Base-by-base conservation (phyloP, 768 basidiomycete species). In the Boletus rubescentipes region DNA sequence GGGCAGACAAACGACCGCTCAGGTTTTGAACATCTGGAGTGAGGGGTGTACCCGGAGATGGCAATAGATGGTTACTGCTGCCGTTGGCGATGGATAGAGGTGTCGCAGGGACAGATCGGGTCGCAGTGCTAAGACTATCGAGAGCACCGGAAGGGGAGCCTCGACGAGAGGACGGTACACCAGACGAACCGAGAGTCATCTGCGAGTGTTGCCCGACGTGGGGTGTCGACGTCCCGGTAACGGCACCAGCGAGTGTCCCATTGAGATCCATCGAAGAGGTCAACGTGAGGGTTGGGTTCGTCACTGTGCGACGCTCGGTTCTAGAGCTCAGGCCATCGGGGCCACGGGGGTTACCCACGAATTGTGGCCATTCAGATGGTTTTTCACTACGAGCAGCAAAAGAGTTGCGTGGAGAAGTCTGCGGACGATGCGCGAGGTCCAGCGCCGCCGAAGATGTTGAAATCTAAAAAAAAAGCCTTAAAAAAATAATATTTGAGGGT, bases 321-420 rank as follows among this genome's bases (percentile, higher is more conserved):
- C 86, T 80, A 38, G 78, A 74, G 39, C 72, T 65, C 31, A 82
- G 61, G 12, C 77, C 76, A 35, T 91, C 90, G 32, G 84, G 82
- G 29, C 76, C 80, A 62, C 87, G 84, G 40, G 78, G 67, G 43
- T 79, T 78, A 26, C 81, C 81, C 42, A 83, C 76, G 72, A 93
- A 97, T 69, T 93, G 92, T 31, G 94, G 91, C 95, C 95, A 98
- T 68, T 97, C 94, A 1, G 93, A 93, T 9, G 90, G 79, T 68
- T 86, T 88, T 66, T 87, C 86, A 32, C 82, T 77, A 40, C 86
- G 84, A 55, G 73, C 70, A 30, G 77, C 67, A 55, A 83, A 83
- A 44, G 82, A 83, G 45, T 80, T 73, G 30, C 84, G 81, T 23
- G 87, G 85, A 14, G 89, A 86, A 7, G 87, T 87, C 67, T 91